phyloP scores from a whole-genome alignment of 345 rosid species.

The Camelina laxa region DNA sequence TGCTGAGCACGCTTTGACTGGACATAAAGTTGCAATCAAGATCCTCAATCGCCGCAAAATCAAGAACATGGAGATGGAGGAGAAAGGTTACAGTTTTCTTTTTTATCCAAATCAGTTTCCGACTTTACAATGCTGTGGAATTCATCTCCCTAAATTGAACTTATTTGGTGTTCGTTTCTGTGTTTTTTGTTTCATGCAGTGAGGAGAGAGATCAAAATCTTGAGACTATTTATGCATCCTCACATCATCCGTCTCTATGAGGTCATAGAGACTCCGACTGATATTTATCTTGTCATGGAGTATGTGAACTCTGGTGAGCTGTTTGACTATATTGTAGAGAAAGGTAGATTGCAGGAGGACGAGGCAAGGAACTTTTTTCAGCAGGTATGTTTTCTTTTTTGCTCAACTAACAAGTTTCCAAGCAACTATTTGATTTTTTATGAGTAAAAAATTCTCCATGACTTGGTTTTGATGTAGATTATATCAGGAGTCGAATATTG shows the following conservation, averaged over 20 bases:
- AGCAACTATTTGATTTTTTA: not conserved
- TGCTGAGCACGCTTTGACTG: slow-evolving; percentile 84
- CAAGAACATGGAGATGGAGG: slow-evolving; percentile 82
- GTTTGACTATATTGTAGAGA: slow-evolving; percentile 91
- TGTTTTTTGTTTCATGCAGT: slow-evolving; percentile 54
- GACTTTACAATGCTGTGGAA: not conserved
- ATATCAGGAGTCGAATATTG: slow-evolving; percentile 93
- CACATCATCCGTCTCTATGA: slow-evolving; percentile 90
- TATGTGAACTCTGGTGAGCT: slow-evolving; percentile 95
- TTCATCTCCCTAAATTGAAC: not conserved
- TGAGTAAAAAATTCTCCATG: not conserved
- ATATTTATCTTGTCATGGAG: slow-evolving; percentile 89
- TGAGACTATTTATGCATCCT: slow-evolving; percentile 96
- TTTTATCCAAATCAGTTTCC: not conserved
- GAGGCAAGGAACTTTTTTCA: slow-evolving; percentile 93
- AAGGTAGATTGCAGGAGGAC: slow-evolving; percentile 88
- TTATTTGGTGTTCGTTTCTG: not conserved
- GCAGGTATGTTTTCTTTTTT: slow-evolving; percentile 60
- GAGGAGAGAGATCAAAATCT: slow-evolving; percentile 87
- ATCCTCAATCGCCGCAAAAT: slow-evolving; percentile 89
- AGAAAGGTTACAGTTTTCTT: slow-evolving; percentile 61
- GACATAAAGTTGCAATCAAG: slow-evolving; percentile 94
- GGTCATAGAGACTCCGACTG: slow-evolving; percentile 83
- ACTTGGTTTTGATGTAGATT: slow-evolving; percentile 60
- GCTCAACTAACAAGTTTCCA: slow-evolving; percentile 17